A percentile compares a stretch with the other conserved stretches of the same genome.
Conservation (phyloP, 2,329 filamentous ascomycete species). For the Aspergillus sp. region DNA sequence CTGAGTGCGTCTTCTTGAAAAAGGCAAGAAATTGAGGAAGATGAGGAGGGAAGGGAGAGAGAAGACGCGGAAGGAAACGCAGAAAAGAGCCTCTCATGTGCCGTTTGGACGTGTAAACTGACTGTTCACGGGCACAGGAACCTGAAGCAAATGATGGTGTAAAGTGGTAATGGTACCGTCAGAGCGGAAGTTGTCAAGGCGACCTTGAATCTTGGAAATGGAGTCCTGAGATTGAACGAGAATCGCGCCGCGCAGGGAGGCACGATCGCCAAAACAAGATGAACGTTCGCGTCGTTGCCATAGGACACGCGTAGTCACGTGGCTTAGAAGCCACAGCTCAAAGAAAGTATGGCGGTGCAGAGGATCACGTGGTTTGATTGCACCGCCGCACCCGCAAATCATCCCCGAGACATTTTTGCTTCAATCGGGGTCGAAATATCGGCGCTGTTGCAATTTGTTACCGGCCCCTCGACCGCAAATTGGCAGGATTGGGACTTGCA, state of each 20-base stretch:
- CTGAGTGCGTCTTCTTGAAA: neutral
- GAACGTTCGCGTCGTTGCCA: conserved; percentile 36
- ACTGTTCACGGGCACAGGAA: neutral
- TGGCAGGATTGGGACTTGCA: conserved; percentile 15
- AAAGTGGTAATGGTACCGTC: conserved; percentile 27
- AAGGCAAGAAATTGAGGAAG: neutral
- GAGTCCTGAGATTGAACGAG: conserved; percentile 11
- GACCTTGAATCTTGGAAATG: neutral
- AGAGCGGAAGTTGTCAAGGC: conserved; percentile 24
- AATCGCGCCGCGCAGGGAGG: conserved; percentile 17
- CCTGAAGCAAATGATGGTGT: neutral
- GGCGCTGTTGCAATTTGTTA: conserved; percentile 15
- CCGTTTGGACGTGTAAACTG: conserved; percentile 1
- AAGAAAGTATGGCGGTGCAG: conserved; percentile 23
- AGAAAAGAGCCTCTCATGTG: conserved; percentile 20
- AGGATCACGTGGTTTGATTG: conserved; percentile 20
- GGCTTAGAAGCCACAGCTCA: conserved; percentile 16
- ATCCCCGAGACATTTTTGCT: conserved; percentile 30
- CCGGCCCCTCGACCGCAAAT: conserved; percentile 14
- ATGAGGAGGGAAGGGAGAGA: conserved; percentile 17
- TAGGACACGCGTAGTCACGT: conserved; percentile 25
- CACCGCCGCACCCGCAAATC: conserved; percentile 25
- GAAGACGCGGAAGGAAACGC: conserved; percentile 18
- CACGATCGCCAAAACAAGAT: conserved; percentile 25
- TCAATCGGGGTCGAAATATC: conserved; percentile 8